phyloP scores from a whole-genome alignment of 345 rosid genomes.

The Citrus cavaleriei region DNA sequence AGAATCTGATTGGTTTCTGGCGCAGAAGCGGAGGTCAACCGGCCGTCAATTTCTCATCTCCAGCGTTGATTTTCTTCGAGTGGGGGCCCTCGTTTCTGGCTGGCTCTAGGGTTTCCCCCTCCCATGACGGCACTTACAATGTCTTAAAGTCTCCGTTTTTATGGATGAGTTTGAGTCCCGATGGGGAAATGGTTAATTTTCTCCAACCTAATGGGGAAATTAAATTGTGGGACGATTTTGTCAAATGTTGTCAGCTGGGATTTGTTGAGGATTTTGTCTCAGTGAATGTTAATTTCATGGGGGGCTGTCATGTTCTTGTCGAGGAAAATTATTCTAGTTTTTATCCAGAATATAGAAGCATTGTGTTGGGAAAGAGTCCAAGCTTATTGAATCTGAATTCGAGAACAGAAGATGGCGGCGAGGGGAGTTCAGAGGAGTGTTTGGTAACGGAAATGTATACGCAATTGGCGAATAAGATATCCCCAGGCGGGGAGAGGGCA shows the following conservation, averaged over 20 bases:
- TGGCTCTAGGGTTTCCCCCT: conserved; percentile 59
- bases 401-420: conserved; percentile 40
- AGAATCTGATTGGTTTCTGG: conserved; percentile 86
- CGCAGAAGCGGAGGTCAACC: conserved; percentile 62
- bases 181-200: conserved; percentile 50
- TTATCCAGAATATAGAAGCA: conserved; percentile 10
- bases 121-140: conserved; percentile 35
- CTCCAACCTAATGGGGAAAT: conserved; percentile 49
- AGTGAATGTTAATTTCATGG: conserved; percentile 72
- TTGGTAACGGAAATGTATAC: conserved; percentile 63
- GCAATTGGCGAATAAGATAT: conserved; percentile 71
- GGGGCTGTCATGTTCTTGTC: conserved; percentile 54
- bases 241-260: conserved; percentile 20
- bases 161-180: conserved; percentile 47
- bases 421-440: conserved; percentile 52
- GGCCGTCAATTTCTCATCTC: conserved; percentile 30
- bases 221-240: conserved; percentile 18
- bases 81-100: conserved; percentile 75
- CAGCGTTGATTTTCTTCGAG: conserved; percentile 69
- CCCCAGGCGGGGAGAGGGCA: conserved; percentile 54
- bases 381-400: conserved; percentile 29
- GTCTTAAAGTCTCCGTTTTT: conserved; percentile 65
- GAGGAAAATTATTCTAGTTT: conserved; percentile 47
- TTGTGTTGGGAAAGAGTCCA: conserved; percentile 30
- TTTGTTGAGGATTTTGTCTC: conserved; percentile 41